These are phyloP conservation scores for Globisporangium abappressorium DNA, from an alignment of 352 stramenopile species.

Conservation along the genomic window DNA sequence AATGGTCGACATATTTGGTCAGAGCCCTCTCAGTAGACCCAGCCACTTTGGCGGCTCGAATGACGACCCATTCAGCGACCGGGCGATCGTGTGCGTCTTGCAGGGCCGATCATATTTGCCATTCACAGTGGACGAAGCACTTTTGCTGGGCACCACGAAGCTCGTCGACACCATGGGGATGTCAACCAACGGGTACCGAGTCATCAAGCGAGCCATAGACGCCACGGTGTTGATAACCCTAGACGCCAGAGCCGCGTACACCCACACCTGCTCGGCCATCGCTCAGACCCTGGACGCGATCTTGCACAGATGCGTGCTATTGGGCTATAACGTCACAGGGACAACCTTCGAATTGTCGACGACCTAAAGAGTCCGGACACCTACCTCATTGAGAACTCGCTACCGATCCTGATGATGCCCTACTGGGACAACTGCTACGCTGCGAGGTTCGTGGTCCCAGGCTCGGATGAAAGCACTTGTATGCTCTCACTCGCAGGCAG, in stretches of 20 bases:
- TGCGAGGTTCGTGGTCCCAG: slow-evolving; percentile 9
- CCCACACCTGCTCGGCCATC: slow-evolving; percentile 11
- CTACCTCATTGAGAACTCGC: slow-evolving; percentile 3
- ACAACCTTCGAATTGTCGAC: slow-evolving; percentile 24
- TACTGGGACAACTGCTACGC: slow-evolving; percentile 15
- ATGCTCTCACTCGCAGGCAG: slow-evolving; percentile 11
- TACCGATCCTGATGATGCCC: slow-evolving; percentile 17
- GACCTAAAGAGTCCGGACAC: slow-evolving; percentile 8
- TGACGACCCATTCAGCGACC: slow-evolving; percentile 46
- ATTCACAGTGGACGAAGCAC: slow-evolving; percentile 28
- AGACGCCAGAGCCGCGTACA: neutral
- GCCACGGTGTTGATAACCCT: neutral
- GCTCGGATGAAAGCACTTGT: slow-evolving; percentile 10
- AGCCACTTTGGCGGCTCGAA: slow-evolving; percentile 3
- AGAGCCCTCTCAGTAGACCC: neutral
- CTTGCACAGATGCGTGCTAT: slow-evolving; percentile 11
- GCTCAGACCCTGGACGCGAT: slow-evolving; percentile 24
- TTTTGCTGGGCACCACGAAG: slow-evolving; percentile 8
- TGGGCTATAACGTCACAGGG: slow-evolving; percentile 30
- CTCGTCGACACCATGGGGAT: slow-evolving; percentile 11
- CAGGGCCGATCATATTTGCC: slow-evolving; percentile 38
- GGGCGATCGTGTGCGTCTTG: slow-evolving; percentile 37
- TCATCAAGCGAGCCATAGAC: neutral
- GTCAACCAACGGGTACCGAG: slow-evolving; percentile 10
- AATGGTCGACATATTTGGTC: neutral